Evolutionary conservation across 2,329 filamentous ascomycete species (phyloP).

Genomic region (Aureobasidium sp.): DNA sequence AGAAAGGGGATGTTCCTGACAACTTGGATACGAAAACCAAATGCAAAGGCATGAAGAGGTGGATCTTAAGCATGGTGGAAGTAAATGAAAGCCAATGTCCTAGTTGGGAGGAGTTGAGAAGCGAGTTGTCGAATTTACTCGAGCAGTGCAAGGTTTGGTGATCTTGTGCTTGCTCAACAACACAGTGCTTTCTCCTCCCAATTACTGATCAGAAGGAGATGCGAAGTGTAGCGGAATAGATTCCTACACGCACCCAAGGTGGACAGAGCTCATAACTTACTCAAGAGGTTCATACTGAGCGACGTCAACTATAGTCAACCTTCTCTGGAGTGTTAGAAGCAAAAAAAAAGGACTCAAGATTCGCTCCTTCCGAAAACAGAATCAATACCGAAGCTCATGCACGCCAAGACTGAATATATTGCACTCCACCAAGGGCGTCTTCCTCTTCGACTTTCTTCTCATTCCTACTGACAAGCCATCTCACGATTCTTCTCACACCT

Average conservation of each 20-base stretch:
- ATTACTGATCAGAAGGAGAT: neutral
- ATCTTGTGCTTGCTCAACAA: neutral
- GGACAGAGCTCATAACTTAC: neutral
- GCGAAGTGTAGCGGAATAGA: neutral
- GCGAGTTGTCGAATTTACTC: neutral
- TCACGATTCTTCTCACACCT: no score
- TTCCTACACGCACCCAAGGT: neutral
- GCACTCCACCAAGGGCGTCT: neutral
- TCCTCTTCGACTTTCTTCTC: neutral
- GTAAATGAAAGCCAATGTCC: constrained; percentile 26
- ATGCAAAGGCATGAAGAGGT: constrained; percentile 22
- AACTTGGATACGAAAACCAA: constrained; percentile 23
- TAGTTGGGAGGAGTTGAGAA: constrained; percentile 26
- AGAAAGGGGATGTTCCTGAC: constrained; percentile 27
- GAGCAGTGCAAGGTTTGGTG: neutral
- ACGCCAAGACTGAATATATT: constrained; percentile 6
- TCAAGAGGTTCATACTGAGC: neutral
- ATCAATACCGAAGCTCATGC: neutral
- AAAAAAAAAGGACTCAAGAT: neutral
- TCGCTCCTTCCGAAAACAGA: neutral
- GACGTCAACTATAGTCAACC: neutral
- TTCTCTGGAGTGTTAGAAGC: neutral
- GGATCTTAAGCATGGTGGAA: constrained; percentile 29
- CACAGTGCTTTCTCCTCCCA: neutral
- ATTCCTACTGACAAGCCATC: neutral